phyloP scores from a whole-genome alignment of 768 basidiomycete species.

The Tremella fuciformis region DNA sequence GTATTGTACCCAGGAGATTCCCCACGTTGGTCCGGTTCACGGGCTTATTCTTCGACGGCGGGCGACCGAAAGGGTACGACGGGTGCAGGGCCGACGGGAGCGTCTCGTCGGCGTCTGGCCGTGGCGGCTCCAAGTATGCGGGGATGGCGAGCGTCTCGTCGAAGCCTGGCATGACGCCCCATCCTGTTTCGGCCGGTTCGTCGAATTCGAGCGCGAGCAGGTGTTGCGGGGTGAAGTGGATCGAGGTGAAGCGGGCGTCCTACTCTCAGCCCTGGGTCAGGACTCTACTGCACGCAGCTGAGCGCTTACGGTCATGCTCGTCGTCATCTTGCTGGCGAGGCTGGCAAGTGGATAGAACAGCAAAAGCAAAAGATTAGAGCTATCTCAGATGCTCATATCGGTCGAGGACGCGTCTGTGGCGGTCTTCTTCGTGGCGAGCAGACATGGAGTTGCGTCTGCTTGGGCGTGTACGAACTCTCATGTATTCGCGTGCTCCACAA shows the following conservation, averaged over 20 bases:
- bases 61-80: conserved; percentile 41
- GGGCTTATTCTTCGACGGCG: conserved; percentile 11
- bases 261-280: conserved; percentile 6
- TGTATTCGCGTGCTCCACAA: too few species aligned
- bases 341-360: too few species aligned
- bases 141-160: conserved; percentile 42
- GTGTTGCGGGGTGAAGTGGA: conserved; percentile 35
- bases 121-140: conserved; percentile 37
- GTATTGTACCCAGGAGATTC: conserved; percentile 38
- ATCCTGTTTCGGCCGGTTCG: conserved; percentile 43
- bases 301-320: conserved; percentile 31
- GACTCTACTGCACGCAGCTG: not conserved
- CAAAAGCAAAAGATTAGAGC: too few species aligned
- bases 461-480: too few species aligned
- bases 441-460: too few species aligned
- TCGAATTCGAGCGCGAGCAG: conserved; percentile 34
- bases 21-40: conserved; percentile 5
- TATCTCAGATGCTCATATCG: too few species aligned
- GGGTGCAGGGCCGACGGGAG: conserved; percentile 39
- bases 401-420: too few species aligned
- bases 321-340: conserved; percentile 20
- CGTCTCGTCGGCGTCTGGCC: conserved; percentile 41
- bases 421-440: too few species aligned
- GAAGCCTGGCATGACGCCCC: conserved; percentile 47
- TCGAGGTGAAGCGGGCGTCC: conserved; percentile 44